Evolutionary conservation across 345 rosid genomes (phyloP).

Genomic region (Raphanus sativus): DNA sequence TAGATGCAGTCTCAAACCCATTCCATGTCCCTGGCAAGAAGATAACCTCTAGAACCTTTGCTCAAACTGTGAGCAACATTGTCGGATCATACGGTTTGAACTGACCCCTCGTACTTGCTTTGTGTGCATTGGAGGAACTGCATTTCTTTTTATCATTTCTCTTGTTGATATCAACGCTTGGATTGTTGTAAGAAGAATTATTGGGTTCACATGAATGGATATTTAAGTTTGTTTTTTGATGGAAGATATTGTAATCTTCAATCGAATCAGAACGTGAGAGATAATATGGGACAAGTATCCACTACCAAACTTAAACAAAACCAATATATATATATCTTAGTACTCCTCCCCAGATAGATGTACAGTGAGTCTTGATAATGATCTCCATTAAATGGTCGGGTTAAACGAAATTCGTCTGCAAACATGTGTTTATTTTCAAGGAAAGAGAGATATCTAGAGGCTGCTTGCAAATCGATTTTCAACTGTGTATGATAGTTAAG

Average conservation of each 20-base stretch:
- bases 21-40: constrained; percentile 94
- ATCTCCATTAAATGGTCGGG: too few species aligned
- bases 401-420: too few species aligned
- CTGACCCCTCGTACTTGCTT: constrained; percentile 41
- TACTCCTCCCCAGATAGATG: too few species aligned
- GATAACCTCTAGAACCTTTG: constrained; percentile 84
- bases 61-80: constrained; percentile 75
- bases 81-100: constrained; percentile 79
- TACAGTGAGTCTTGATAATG: too few species aligned
- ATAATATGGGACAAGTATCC: not conserved
- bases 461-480: too few species aligned
- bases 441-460: too few species aligned
- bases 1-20: constrained; percentile 93
- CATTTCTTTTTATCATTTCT: constrained; percentile 12
- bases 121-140: not conserved
- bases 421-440: too few species aligned
- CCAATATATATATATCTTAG: too few species aligned
- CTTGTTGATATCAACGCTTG: constrained; percentile 9
- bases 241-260: not conserved
- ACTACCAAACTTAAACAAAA: too few species aligned
- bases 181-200: not conserved
- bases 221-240: constrained; percentile 15
- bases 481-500: too few species aligned
- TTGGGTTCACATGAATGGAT: constrained; percentile 3
- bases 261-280: not conserved